These are phyloP conservation scores for Protea cynaroides DNA, from an alignment of 164 flowering plant genomes.

Conservation along the genomic window DNA sequence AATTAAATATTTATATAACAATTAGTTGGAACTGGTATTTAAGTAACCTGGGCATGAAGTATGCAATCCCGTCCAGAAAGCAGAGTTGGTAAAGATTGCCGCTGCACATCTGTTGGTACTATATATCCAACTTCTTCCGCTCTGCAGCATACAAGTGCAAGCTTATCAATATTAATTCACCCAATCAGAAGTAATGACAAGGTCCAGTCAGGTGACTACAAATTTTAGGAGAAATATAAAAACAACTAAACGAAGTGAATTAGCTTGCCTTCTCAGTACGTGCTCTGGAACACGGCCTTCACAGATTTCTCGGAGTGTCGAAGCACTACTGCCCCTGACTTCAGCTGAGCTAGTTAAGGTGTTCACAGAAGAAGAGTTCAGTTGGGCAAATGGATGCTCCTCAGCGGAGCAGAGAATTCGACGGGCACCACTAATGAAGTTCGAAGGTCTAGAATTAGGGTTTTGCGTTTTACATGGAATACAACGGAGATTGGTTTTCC, in stretches of 20 bases:
- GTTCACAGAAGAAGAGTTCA: conserved; percentile 12
- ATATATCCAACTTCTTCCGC: conserved; percentile 74
- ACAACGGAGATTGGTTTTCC: neutral
- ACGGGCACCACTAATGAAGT: conserved; percentile 8
- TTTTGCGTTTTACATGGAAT: neutral
- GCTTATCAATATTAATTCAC: neutral
- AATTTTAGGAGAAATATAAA: neutral
- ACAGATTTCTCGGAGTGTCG: conserved; percentile 57
- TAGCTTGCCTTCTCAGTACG: conserved; percentile 45
- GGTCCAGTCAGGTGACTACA: neutral
- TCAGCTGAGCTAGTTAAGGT: neutral
- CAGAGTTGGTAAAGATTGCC: conserved; percentile 61
- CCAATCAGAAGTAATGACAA: neutral
- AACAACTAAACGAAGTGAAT: neutral
- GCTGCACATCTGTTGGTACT: conserved; percentile 71
- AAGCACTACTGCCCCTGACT: neutral
- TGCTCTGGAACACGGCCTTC: conserved; percentile 66
- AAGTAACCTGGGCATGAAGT: conserved; percentile 88
- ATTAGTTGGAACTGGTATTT: neutral
- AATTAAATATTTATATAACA: neutral
- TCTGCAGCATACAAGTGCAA: conserved; percentile 32
- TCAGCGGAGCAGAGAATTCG: conserved; percentile 3
- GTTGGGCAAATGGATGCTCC: conserved; percentile 8
- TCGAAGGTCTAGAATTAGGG: neutral
- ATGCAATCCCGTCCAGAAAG: conserved; percentile 82